Evolutionary conservation across 148 eudicot genomes (phyloP), one percentile per base, ranked within the genome.

Genomic region (Camellia japonica): DNA sequence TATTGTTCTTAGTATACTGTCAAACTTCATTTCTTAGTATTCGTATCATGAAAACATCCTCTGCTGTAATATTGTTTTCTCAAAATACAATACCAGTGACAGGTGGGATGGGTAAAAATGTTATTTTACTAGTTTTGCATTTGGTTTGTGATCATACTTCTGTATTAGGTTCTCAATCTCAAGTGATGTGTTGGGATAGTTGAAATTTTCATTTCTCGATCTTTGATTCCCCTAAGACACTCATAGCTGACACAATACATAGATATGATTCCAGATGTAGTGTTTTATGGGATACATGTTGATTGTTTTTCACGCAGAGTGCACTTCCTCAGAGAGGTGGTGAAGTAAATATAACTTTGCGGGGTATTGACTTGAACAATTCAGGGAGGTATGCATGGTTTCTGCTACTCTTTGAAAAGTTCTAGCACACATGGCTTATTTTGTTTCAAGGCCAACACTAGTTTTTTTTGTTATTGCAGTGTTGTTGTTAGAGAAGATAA

Each of bases 401-500:
- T 61, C 41, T 44, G 65, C 41, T 69, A 9, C 47, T 73, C 62
- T 80, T 61, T 46, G 30, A 15, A n/a, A 68, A 63, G 47, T 58
- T 4, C 62, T 76, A 77, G 46, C 75, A 67, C 18, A 58, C 75
- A 1, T 75, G 58, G 71, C 73, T 75, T 73, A 55, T 71, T 68
- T 80, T 62, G 63, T 74, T 64, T 51, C 7, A 7, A 49, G 51
- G 68, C 64, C 42, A 41, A 67, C 49, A 18, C 44, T 68, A 56
- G 59, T 76, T 41, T 81, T 51, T 18, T 19, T 70, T 78, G 79
- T 63, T 44, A 79, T 83, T 88, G 80, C 90, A 97, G 99, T 86
- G 99, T 97, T 85, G 98, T 97, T 83, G 98, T 97, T 55, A 83
- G 99, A 86, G 99, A 97, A 81, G 99, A 97, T 87, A 97, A 97